Conservation (phyloP, 2,329 filamentous ascomycete genomes). For the Aureobasidium sp. region DNA sequence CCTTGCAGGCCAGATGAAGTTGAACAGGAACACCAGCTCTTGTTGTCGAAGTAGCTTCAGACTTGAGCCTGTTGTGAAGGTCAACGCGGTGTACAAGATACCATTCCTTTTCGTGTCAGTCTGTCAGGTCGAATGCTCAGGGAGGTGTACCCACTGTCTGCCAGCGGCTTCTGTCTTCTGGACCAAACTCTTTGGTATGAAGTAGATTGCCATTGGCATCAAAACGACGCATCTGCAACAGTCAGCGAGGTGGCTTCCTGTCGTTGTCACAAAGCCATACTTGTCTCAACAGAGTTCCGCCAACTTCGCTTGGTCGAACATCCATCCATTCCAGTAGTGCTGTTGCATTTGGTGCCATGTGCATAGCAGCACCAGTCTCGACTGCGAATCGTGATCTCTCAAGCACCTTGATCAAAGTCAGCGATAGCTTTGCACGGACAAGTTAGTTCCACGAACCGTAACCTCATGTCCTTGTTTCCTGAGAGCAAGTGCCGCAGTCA, state of each 20-base stretch:
- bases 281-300: conserved; percentile 3
- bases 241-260: neutral
- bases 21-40: neutral
- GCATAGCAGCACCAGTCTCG: conserved; percentile 12
- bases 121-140: neutral
- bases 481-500: conserved; percentile 15
- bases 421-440: neutral
- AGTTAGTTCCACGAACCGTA: neutral
- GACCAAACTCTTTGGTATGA: neutral
- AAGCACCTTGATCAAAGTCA: neutral
- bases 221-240: conserved; percentile 4
- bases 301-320: conserved; percentile 6
- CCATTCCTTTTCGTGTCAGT: conserved; percentile 5
- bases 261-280: neutral
- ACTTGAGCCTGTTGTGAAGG: conserved; percentile 14
- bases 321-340: conserved; percentile 11
- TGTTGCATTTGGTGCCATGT: conserved; percentile 13
- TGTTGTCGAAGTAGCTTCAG: neutral
- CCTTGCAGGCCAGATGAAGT: conserved; percentile 8
- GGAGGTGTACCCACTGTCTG: neutral
- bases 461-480: conserved; percentile 15
- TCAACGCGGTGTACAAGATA: conserved; percentile 11
- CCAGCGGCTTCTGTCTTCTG: conserved; percentile 8
- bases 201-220: neutral
- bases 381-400: conserved; percentile 12